A percentile compares a stretch with the other conserved stretches of the same genome.
phyloP scores from a whole-genome alignment of 2,329 filamentous ascomycete genomes.

The Xylariaceae sp. region DNA sequence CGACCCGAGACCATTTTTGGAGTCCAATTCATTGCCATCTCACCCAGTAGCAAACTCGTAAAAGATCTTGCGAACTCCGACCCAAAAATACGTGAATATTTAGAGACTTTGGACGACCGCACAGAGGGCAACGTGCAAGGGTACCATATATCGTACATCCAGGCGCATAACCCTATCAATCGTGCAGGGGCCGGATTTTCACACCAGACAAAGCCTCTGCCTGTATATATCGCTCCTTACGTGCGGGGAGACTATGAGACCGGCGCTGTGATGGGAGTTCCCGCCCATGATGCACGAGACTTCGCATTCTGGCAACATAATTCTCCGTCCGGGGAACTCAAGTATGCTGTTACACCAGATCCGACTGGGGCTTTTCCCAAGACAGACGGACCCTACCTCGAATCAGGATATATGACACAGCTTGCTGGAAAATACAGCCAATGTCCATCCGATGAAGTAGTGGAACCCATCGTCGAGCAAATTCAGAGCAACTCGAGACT shows the following conservation, averaged over 20 bases:
- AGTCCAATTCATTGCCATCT: slow-evolving; percentile 83
- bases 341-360: slow-evolving; percentile 65
- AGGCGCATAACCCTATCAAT: slow-evolving; percentile 70
- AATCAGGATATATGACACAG: slow-evolving; percentile 71
- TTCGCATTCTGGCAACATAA: slow-evolving; percentile 82
- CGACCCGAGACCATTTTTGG: slow-evolving; percentile 87
- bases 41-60: slow-evolving; percentile 75
- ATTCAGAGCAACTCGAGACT: slow-evolving; percentile 59
- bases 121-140: slow-evolving; percentile 68
- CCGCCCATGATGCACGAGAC: slow-evolving; percentile 82
- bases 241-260: slow-evolving; percentile 86
- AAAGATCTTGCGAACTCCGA: slow-evolving; percentile 64
- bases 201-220: slow-evolving; percentile 64
- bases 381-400: slow-evolving; percentile 63
- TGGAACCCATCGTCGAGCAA: slow-evolving; percentile 63
- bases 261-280: slow-evolving; percentile 91
- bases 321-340: slow-evolving; percentile 63
- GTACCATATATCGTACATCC: slow-evolving; percentile 68
- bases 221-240: slow-evolving; percentile 83
- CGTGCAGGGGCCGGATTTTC: slow-evolving; percentile 58
- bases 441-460: slow-evolving; percentile 68
- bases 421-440: slow-evolving; percentile 70
- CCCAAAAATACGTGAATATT: slow-evolving; percentile 68
- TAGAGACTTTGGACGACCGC: slow-evolving; percentile 66
- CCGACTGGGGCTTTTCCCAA: slow-evolving; percentile 55